phyloP scores from a whole-genome alignment of 345 rosid species.

The Dimocarpus longan region DNA sequence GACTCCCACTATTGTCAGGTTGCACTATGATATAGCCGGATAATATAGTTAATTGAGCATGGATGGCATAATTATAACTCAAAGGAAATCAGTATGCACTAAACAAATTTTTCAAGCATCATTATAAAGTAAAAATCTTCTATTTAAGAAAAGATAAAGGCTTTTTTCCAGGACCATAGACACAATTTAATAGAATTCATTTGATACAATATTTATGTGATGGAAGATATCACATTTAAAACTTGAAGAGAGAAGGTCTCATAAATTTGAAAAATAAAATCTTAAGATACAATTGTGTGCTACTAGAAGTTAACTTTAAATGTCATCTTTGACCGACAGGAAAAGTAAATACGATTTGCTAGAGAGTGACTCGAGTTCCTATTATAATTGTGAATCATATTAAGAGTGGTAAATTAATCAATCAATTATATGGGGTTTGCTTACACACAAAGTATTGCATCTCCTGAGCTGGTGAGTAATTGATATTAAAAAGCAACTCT shows the following conservation, averaged over 20 bases:
- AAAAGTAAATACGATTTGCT: neutral
- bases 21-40: neutral
- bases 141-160: no score
- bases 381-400: no score
- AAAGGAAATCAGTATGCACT: neutral
- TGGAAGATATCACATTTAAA: neutral
- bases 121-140: neutral
- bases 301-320: neutral
- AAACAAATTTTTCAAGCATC: neutral
- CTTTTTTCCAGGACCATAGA: no score
- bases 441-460: neutral
- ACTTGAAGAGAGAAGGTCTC: neutral
- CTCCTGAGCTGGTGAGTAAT: neutral
- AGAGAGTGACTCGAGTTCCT: neutral
- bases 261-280: neutral
- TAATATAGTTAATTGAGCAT: neutral
- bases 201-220: neutral
- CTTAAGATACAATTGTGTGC: neutral
- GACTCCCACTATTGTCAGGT: neutral
- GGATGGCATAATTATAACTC: neutral
- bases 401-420: neutral
- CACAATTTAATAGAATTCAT: neutral
- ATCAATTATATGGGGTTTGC: neutral
- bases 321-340: neutral
- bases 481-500: neutral